phyloP scores from a whole-genome alignment of 768 basidiomycete genomes.

The Podaxis sp. region DNA sequence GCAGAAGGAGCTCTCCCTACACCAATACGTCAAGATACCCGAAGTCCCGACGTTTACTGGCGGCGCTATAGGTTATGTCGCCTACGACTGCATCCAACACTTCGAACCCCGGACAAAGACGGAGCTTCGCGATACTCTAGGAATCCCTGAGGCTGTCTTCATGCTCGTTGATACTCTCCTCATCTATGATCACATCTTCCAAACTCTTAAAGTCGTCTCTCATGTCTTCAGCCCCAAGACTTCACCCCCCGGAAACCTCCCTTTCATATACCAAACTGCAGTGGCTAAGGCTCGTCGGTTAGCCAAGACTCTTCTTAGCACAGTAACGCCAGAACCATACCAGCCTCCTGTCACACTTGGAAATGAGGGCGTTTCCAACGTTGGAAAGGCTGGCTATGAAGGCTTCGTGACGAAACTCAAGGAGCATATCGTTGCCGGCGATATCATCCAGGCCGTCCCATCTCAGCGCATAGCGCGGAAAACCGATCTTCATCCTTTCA shows the following conservation, averaged over 20 bases:
- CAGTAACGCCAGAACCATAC: constrained; percentile 58
- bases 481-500: constrained; percentile 93
- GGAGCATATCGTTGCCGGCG: constrained; percentile 91
- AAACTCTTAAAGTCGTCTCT: constrained; percentile 92
- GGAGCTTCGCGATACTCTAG: constrained; percentile 70
- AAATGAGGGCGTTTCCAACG: constrained; percentile 76
- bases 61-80: constrained; percentile 95
- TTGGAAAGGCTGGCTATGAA: constrained; percentile 92
- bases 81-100: constrained; percentile 94
- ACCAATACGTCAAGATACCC: constrained; percentile 89
- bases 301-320: constrained; percentile 63
- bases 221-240: constrained; percentile 87
- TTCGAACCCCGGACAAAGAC: constrained; percentile 93
- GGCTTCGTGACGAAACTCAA: constrained; percentile 88
- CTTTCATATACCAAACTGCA: constrained; percentile 88
- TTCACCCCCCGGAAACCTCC: constrained; percentile 63
- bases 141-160: constrained; percentile 94
- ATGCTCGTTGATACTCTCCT: constrained; percentile 96
- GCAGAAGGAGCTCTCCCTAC: constrained; percentile 81
- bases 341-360: constrained; percentile 70
- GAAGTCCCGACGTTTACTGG: constrained; percentile 95
- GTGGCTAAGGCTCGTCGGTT: constrained; percentile 78
- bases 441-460: constrained; percentile 99
- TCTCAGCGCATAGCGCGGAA: constrained; percentile 87
- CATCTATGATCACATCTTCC: constrained; percentile 96